Percentiles rank a stretch among this genome's conserved stretches.
These are phyloP conservation scores for Chondrostereum purpureum DNA, from an alignment of 1,284 basidiomycete genomes.

Conservation along the genomic window DNA sequence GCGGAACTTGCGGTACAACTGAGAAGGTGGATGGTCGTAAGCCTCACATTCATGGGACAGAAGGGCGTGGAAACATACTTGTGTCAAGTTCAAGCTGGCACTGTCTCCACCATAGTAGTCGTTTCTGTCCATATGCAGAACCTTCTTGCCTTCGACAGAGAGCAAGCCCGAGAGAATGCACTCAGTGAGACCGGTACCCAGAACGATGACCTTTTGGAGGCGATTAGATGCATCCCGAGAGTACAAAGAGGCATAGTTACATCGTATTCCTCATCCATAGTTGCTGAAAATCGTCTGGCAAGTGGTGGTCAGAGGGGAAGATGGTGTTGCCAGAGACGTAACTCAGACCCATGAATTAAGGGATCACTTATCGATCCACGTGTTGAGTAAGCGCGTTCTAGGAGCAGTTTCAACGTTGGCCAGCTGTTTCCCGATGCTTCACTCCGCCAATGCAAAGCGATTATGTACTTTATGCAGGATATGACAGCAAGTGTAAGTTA, in stretches of 20 bases:
- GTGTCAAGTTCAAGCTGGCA: constrained; percentile 94
- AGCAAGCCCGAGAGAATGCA: constrained; percentile 96
- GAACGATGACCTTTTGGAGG: constrained; percentile 84
- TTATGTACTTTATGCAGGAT: too few relatives aligned
- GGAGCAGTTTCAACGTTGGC: too few relatives aligned
- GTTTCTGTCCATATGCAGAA: constrained; percentile 98
- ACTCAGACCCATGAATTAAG: neutral
- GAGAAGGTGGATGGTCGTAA: constrained; percentile 17
- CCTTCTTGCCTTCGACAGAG: constrained; percentile 99
- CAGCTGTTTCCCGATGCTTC: too few relatives aligned
- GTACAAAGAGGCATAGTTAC: constrained; percentile 46
- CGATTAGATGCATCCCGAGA: constrained; percentile 2
- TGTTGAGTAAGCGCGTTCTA: neutral
- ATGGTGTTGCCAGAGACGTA: neutral
- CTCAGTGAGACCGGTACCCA: constrained; percentile 96
- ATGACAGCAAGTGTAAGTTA: too few relatives aligned
- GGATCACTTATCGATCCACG: neutral
- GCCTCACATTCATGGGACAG: constrained; percentile 12
- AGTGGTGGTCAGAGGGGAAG: neutral
- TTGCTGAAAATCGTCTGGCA: constrained; percentile 10
- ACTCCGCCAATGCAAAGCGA: too few relatives aligned
- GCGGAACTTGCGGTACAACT: constrained; percentile 97
- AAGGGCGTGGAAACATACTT: constrained; percentile 47
- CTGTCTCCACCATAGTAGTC: constrained; percentile 99
- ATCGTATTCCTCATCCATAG: constrained; percentile 89